Evolutionary conservation across 2,329 filamentous ascomycete genomes (phyloP).

Genomic region (Chaetomium globosum): DNA sequence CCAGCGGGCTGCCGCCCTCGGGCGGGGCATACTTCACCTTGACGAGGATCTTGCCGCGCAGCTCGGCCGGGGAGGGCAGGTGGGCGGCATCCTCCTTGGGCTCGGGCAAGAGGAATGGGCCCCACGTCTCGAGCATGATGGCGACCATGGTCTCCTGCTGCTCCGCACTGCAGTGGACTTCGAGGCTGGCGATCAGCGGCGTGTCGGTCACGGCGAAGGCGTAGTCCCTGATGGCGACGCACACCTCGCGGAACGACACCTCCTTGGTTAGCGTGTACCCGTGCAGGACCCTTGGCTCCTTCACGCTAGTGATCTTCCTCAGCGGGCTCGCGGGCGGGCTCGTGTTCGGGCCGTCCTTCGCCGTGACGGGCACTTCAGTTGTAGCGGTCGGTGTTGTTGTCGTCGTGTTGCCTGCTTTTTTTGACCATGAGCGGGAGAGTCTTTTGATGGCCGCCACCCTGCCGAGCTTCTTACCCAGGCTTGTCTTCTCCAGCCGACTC

Average conservation of each 20-base stretch:
- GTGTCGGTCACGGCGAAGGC: conserved; percentile 76
- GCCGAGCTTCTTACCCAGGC: conserved; percentile 48
- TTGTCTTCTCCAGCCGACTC: conserved; percentile 53
- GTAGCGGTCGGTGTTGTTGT: not conserved
- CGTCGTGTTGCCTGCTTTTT: conserved; percentile 18
- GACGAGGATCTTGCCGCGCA: conserved; percentile 78
- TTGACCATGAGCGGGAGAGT: conserved; percentile 21
- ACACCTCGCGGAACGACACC: conserved; percentile 83
- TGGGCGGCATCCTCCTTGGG: conserved; percentile 50
- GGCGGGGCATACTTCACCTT: conserved; percentile 73
- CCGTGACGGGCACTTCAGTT: conserved; percentile 21
- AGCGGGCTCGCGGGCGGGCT: conserved; percentile 12
- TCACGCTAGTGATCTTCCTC: conserved; percentile 34
- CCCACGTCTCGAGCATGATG: conserved; percentile 86
- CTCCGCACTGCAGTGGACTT: conserved; percentile 78
- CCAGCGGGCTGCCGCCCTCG: conserved; percentile 34
- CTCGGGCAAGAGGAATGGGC: conserved; percentile 66
- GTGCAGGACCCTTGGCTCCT: conserved; percentile 79
- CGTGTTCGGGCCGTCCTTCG: conserved; percentile 21
- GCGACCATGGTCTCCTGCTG: conserved; percentile 91
- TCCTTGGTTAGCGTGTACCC: conserved; percentile 90
- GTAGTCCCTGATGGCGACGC: conserved; percentile 74
- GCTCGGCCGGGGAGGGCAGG: conserved; percentile 68
- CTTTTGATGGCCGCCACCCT: conserved; percentile 38
- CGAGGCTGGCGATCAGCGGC: conserved; percentile 90